These are phyloP conservation scores for Onygenales sp. DNA, from an alignment of 2,329 filamentous ascomycete species.

Conservation along the genomic window DNA sequence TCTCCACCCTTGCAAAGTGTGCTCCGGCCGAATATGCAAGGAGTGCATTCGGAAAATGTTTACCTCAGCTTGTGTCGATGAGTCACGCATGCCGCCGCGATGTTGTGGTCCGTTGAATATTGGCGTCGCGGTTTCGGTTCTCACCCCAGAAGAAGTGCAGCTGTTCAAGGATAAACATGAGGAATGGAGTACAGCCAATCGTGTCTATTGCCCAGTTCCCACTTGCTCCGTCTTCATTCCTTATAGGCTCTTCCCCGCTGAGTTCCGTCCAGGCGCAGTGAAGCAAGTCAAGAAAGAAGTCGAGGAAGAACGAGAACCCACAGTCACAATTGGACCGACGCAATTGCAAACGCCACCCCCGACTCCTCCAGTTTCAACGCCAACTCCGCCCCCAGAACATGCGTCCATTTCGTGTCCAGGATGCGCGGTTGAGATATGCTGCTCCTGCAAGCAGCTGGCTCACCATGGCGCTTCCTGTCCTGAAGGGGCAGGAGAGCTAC, in stretches of 20 bases:
- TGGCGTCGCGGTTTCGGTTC: constrained; percentile 25
- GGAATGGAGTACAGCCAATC: constrained; percentile 37
- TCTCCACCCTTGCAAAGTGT: constrained; percentile 1
- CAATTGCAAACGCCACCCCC: constrained; percentile 5
- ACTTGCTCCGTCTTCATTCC: constrained; percentile 42
- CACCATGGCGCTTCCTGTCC: constrained; percentile 23
- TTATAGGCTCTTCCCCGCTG: constrained; percentile 18
- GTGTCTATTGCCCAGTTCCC: constrained; percentile 40
- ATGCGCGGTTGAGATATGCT: constrained; percentile 36
- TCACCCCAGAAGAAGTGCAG: constrained; percentile 26
- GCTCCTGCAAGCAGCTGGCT: constrained; percentile 33
- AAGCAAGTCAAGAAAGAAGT: neutral
- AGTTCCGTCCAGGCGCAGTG: neutral
- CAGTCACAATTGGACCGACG: constrained; percentile 2
- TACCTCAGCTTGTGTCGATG: constrained; percentile 28
- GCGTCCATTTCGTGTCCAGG: constrained; percentile 32
- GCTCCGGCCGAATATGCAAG: neutral
- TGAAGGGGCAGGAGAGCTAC: constrained; percentile 29
- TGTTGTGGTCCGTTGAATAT: constrained; percentile 38
- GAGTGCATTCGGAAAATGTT: constrained; percentile 26
- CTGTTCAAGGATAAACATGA: constrained; percentile 37
- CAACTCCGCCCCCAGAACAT: neutral
- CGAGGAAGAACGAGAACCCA: neutral
- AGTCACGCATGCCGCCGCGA: constrained; percentile 35
- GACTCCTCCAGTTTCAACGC: constrained; percentile 12